phyloP scores from a whole-genome alignment of 495 filamentous ascomycete genomes.

The Hyaloscypha finlandica region DNA sequence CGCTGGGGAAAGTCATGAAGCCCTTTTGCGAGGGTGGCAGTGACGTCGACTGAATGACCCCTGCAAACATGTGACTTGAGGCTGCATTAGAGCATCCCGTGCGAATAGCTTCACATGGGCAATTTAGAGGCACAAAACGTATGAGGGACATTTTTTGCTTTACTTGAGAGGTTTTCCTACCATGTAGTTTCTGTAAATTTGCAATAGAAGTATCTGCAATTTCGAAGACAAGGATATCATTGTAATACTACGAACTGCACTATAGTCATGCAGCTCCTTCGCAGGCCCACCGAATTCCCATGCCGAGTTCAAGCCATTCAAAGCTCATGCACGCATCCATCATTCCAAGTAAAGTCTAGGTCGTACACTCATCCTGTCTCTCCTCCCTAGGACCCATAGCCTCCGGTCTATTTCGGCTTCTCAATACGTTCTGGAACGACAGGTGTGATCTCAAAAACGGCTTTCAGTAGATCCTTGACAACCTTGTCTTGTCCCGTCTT shows the following conservation, averaged over 20 bases:
- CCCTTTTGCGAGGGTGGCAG: slow-evolving; percentile 13
- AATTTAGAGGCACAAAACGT: neutral
- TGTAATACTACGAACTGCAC: neutral
- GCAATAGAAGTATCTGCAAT: neutral
- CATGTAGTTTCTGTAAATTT: neutral
- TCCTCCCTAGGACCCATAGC: neutral
- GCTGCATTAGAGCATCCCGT: neutral
- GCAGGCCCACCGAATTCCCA: neutral
- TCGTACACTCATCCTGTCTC: neutral
- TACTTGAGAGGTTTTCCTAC: neutral
- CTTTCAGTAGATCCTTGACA: slow-evolving; percentile 74
- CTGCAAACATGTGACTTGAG: slow-evolving; percentile 23
- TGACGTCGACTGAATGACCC: slow-evolving; percentile 25
- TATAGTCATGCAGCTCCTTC: neutral
- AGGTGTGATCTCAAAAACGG: slow-evolving; percentile 77
- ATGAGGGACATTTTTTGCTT: neutral
- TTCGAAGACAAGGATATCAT: slow-evolving; percentile 11
- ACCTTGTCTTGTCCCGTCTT: slow-evolving; percentile 78
- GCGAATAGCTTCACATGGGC: neutral
- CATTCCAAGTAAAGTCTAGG: neutral
- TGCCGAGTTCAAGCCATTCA: neutral
- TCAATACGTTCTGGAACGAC: slow-evolving; percentile 52
- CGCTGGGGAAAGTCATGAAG: slow-evolving; percentile 10
- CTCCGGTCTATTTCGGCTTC: slow-evolving; percentile 26
- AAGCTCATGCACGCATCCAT: neutral